Evolutionary conservation across 2,329 filamentous ascomycete genomes (phyloP), one percentile per base, ranked within the genome.

Genomic region (Ceratocystis ficicola): DNA sequence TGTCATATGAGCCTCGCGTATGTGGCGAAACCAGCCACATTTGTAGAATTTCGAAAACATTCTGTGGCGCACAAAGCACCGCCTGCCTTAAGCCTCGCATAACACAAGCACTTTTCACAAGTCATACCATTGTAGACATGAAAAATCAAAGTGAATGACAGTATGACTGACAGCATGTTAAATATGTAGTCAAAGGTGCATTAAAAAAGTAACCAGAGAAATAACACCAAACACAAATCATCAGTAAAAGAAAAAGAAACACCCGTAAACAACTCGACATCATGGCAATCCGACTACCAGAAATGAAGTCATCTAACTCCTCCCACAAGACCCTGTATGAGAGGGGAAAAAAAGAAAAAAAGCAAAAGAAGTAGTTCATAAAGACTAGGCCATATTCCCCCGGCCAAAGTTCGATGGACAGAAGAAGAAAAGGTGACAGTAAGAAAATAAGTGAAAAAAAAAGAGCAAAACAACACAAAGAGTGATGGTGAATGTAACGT

Each of bases 401-500:
- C 6, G 8, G 48, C 22, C 48, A 52, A 6, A 28, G 10, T 28
- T 28, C 25, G 20, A 52, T 52, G 48, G 25, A 52, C 20, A n/a
- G 7, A 62, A 62, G 25, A 44, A 46, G 2, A 44, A 28, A 28
- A 25, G n/a, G 2, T 10, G 44, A 52, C 3, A 15, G 25, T 28
- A 52, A 52, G 30, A 25, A 61, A 57, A 7, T 5, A 22, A 41
- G 22, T 22, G 3, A 1, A n/a, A 44, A 1, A n/a, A 44, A 41
- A 20, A n/a, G 36, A 12, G 3, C 32, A 22, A 7, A 3, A 28
- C 46, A 36, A 17, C 65, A 65, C 5, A 25, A 66, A 44, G 44
- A 69, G 66, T 48, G 67, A 63, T 5, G 48, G 48, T 52, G 22
- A 15, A 62, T 20, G 22, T 22, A 6, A 46, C 46, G n/a, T 41